Evolutionary conservation across 2,329 filamentous ascomycete genomes (phyloP), one percentile per base, ranked within the genome.

Genomic region (Paracamarosporium sp.): DNA sequence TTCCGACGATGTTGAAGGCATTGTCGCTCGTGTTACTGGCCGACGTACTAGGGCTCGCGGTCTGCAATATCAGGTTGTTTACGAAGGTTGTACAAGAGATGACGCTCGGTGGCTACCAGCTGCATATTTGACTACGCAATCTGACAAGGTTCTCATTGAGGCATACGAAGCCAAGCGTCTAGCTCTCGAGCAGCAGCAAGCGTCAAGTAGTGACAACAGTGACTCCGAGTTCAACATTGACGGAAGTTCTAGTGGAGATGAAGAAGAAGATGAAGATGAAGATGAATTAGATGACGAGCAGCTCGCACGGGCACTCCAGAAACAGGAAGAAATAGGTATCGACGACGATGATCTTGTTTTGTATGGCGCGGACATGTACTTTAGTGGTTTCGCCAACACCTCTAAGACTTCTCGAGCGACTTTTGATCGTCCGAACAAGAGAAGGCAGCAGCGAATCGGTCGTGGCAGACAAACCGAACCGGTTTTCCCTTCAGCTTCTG

Each of bases 291-390:
- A 60, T 8, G 87, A 92, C 60, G 87, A 88, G 70, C 81, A 84
- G 20, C 78, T 91, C 36, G 88, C 88, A 36, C 79, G 82, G 36
- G 76, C 89, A 24, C 73, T 90, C 28, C 79, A 84, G 50, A 88
- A 87, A 70, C 84, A 88, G 67, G 83, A 86, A 71, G 85, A 88
- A 69, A 78, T 90, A 4, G 89, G 88, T 8, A 77, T 90, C 41
- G 83, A 81, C 2, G 81, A 82, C 9, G 82, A 86, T 22, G 84
- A 90, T 53, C 67, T 88, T 3, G 53, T 89, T 13, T 76, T 90
- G 3, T 84, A 86, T 56, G 81, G 84, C 48, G 82, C 79, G 15
- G 78, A 80, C 38, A 79, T 78, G 24, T 75, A 70, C 27, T 75
- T 77, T n/a, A 67, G 67, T 30, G 74, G 75, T 17, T 73, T 76